Base-by-base conservation (phyloP, 108 stramenopile genomes). In the Pseudonitzschia multistriata region DNA sequence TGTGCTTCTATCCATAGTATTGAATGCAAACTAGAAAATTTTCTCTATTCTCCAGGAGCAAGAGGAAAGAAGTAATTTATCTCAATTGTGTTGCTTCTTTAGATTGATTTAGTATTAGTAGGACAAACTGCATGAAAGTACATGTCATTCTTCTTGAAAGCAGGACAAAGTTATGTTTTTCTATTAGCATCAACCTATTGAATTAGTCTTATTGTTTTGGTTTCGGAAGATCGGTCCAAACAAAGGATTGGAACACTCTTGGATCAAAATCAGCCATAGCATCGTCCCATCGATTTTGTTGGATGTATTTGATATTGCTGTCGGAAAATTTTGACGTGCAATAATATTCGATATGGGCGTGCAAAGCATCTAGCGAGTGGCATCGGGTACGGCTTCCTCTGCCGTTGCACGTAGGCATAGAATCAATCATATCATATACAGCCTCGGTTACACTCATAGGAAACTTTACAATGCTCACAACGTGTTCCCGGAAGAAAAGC, bases 401-500 rank as follows among this genome's bases (percentile, higher is more conserved):
- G 11, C 76, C 82, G 55, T 68, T 62, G n/a, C 49, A 53, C 31
- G 49, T 59, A 14, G 94, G 94, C 62, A 95, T 68, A 0, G 90
- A 91, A 74, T 95, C 94, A 13, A 95, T 77, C 48, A 95, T 63
- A 71, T 95, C 94, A 70, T 83, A 93, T 27, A 87, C 50, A 0
- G 78, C 77, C 40, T 71, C 71, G 4, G 70, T 78, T 28, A 66
- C 56, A 17, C 52, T 65, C 28, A 47, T 78, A 3, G 82, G 86
- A 35, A 86, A 81, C 76, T 95, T 92, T 67, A 95, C 73, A 40
- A 95, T 89, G 66, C 87, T 87, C 0, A 95, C 74, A 8, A 95
- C 94, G 69, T 95, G 94, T 73, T 92, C 94, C n/a, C 84, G 87
- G 69, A 91, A 95, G 71, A 95, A 95, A 3, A 95, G 71, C 14